Evolutionary conservation across 768 basidiomycete genomes (phyloP).

Genomic region (Termitomyces heimii): DNA sequence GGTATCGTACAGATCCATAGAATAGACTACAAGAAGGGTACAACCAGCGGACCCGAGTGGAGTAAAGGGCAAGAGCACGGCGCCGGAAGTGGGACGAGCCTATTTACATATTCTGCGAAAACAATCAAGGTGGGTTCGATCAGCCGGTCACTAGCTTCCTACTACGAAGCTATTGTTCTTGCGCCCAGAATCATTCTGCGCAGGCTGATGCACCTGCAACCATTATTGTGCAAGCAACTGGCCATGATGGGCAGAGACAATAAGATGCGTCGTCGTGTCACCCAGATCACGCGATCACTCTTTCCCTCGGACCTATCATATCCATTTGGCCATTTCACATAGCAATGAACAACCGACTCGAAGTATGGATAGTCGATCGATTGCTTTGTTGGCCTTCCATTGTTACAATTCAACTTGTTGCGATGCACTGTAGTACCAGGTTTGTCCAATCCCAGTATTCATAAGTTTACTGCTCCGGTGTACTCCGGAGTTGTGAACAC

Average conservation of each 20-base stretch:
- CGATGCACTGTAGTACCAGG: neutral
- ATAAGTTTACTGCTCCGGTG: too few species aligned
- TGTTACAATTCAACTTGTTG: neutral
- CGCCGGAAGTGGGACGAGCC: neutral
- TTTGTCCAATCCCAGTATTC: too few species aligned
- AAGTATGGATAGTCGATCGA: too few species aligned
- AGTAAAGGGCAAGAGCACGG: conserved; percentile 1
- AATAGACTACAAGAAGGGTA: neutral
- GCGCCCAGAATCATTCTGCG: neutral
- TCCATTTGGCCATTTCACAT: neutral
- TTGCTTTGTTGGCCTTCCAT: too few species aligned
- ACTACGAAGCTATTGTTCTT: conserved; percentile 7
- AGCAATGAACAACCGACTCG: too few species aligned
- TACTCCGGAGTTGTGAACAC: too few species aligned
- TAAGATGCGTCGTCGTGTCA: neutral
- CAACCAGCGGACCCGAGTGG: conserved; percentile 6
- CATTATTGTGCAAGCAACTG: neutral
- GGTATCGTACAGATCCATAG: neutral
- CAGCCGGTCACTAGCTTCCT: conserved; percentile 1
- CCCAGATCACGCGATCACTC: neutral
- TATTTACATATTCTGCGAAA: conserved; percentile 3
- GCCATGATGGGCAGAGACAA: neutral
- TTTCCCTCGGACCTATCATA: neutral
- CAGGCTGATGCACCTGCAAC: neutral
- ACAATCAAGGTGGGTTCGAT: conserved; percentile 4